Evolutionary conservation across 805 yeast species (phyloP).

Genomic region (Lachancea kluyveri): DNA sequence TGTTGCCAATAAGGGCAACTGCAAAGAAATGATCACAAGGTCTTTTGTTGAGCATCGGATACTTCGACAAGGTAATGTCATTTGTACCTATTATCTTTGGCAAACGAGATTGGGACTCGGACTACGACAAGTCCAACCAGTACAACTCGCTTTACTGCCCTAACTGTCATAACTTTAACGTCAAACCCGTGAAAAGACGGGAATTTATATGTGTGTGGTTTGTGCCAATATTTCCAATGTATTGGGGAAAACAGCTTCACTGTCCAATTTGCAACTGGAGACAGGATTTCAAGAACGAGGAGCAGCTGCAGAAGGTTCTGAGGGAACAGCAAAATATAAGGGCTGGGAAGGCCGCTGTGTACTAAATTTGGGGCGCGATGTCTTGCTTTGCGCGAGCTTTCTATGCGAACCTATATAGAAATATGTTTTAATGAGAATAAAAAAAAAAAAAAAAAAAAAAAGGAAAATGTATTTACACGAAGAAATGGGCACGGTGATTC

Average conservation of each 20-base stretch:
- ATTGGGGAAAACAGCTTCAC: slow-evolving; percentile 44
- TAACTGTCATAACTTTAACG: slow-evolving; percentile 52
- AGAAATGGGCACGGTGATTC: too few species aligned
- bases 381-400: neutral
- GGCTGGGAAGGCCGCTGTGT: slow-evolving; percentile 6
- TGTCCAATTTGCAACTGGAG: slow-evolving; percentile 49
- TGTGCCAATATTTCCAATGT: slow-evolving; percentile 48
- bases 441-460: too few species aligned
- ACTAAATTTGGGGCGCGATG: slow-evolving; percentile 1
- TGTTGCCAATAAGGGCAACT: too few species aligned
- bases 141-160: slow-evolving; percentile 39
- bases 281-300: slow-evolving; percentile 31
- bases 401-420: too few species aligned
- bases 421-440: too few species aligned
- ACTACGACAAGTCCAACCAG: slow-evolving; percentile 24
- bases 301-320: slow-evolving; percentile 28
- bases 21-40: too few species aligned
- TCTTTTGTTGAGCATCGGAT: too few species aligned
- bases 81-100: slow-evolving; percentile 34
- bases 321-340: slow-evolving; percentile 10
- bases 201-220: slow-evolving; percentile 50
- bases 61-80: too few species aligned
- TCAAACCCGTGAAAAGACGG: slow-evolving; percentile 44
- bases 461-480: too few species aligned
- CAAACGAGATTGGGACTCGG: slow-evolving; percentile 26